A percentile compares a stretch with the other conserved stretches of the same genome.
phyloP scores from a whole-genome alignment of 768 basidiomycete species.

The Leccinum pellstonianum region DNA sequence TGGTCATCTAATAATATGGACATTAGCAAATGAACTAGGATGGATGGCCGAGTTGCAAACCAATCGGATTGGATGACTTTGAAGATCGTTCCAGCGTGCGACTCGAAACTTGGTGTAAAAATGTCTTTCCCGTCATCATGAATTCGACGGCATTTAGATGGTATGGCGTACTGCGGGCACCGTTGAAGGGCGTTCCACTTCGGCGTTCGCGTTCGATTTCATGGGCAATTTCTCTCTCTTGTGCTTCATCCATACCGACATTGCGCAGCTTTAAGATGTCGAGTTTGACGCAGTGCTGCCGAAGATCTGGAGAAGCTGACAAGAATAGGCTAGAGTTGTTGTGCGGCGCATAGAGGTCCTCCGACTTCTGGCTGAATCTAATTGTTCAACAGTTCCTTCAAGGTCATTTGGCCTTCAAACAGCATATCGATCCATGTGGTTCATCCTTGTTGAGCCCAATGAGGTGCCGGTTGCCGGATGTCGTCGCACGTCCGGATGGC shows the following conservation, averaged over 20 bases:
- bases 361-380: slow-evolving; percentile 45
- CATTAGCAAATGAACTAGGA: no score
- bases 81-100: no score
- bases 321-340: neutral
- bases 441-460: slow-evolving; percentile 46
- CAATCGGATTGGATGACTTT: no score
- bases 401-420: slow-evolving; percentile 12
- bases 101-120: no score
- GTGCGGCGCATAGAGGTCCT: slow-evolving; percentile 19
- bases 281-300: slow-evolving; percentile 5
- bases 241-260: slow-evolving; percentile 23
- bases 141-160: slow-evolving; percentile 22
- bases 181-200: slow-evolving; percentile 37
- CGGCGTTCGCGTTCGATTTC: slow-evolving; percentile 43
- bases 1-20: no score
- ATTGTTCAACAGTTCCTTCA: slow-evolving; percentile 7
- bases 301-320: neutral
- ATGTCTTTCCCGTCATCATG: slow-evolving; percentile 28
- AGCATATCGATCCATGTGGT: slow-evolving; percentile 32
- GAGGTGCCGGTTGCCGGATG: slow-evolving; percentile 38
- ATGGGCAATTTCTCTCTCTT: slow-evolving; percentile 47
- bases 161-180: slow-evolving; percentile 23
- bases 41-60: no score
- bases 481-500: slow-evolving; percentile 43
- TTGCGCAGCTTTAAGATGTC: neutral